Evolutionary conservation across 768 basidiomycete genomes (phyloP).

Genomic region (Mycena indigotica): DNA sequence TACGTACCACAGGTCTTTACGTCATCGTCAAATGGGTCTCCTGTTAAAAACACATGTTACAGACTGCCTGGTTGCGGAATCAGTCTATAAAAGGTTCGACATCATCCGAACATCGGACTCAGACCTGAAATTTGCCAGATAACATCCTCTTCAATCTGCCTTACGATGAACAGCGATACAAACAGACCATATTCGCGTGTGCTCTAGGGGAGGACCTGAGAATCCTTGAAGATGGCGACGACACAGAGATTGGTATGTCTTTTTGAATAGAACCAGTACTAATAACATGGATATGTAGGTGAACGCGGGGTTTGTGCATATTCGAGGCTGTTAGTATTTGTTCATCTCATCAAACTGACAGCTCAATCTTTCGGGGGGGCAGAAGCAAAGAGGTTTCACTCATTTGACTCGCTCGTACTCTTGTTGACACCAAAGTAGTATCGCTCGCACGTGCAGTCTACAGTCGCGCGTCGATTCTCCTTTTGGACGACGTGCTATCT

Average conservation of each 20-base stretch:
- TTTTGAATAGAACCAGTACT: background rate
- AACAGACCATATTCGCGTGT: conserved; percentile 54
- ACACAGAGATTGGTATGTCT: conserved; percentile 58
- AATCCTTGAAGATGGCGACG: conserved; percentile 63
- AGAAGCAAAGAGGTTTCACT: conserved; percentile 43
- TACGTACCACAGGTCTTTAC: conserved; percentile 64
- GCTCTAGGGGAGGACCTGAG: conserved; percentile 54
- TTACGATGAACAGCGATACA: conserved; percentile 69
- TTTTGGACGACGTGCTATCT: conserved; percentile 82
- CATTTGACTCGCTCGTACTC: conserved; percentile 37
- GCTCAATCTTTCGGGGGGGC: conserved; percentile 56
- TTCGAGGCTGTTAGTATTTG: background rate
- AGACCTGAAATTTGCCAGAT: conserved; percentile 22
- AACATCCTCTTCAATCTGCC: conserved; percentile 85
- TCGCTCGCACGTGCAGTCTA: conserved; percentile 83
- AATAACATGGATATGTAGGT: background rate
- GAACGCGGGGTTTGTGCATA: background rate
- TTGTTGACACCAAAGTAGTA: conserved; percentile 42
- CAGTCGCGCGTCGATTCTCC: conserved; percentile 67
- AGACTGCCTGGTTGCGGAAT: conserved; percentile 71
- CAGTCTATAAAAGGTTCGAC: conserved; percentile 56
- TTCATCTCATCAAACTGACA: conserved; percentile 6
- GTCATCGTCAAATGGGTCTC: too few species aligned
- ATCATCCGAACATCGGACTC: background rate
- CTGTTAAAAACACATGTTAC: too few species aligned